phyloP scores from a whole-genome alignment of 768 basidiomycete species.

The Mycena floridula region DNA sequence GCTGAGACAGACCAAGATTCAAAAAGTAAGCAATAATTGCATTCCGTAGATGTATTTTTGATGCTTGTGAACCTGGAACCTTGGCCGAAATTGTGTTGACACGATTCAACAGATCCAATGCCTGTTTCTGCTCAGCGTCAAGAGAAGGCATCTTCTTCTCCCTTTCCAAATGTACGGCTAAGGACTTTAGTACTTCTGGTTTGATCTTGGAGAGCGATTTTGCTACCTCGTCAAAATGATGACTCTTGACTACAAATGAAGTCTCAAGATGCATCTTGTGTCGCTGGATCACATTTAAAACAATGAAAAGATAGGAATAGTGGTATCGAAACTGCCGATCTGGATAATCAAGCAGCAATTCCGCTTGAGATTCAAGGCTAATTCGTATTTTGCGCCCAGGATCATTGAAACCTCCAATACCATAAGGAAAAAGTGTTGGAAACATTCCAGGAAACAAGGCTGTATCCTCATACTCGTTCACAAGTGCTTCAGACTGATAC shows the following conservation, averaged over 20 bases:
- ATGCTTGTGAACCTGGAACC: constrained; percentile 23
- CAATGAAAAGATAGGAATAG: constrained; percentile 19
- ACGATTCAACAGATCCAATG: constrained; percentile 15
- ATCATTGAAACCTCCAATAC: constrained; percentile 24
- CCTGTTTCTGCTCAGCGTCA: constrained; percentile 17
- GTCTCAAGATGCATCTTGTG: no score
- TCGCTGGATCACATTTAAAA: constrained; percentile 20
- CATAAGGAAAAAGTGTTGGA: constrained; percentile 24
- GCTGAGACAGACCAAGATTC: no score
- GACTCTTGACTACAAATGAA: no score
- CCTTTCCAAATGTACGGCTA: no score
- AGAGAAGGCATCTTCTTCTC: no score
- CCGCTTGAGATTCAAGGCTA: constrained; percentile 16
- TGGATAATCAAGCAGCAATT: constrained; percentile 13
- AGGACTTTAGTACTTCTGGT: no score
- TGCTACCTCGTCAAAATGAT: no score
- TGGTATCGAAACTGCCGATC: constrained; percentile 18
- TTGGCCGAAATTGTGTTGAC: constrained; percentile 23
- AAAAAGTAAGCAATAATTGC: constrained; percentile 25
- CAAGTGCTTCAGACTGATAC: constrained; percentile 6
- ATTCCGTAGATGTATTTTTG: constrained; percentile 17
- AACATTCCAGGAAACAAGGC: constrained; percentile 22
- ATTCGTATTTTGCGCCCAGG: constrained; percentile 1
- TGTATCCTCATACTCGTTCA: constrained; percentile 26
- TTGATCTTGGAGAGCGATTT: no score